Evolutionary conservation across 495 filamentous ascomycete genomes (phyloP).

Genomic region (Tuber calosporum): DNA sequence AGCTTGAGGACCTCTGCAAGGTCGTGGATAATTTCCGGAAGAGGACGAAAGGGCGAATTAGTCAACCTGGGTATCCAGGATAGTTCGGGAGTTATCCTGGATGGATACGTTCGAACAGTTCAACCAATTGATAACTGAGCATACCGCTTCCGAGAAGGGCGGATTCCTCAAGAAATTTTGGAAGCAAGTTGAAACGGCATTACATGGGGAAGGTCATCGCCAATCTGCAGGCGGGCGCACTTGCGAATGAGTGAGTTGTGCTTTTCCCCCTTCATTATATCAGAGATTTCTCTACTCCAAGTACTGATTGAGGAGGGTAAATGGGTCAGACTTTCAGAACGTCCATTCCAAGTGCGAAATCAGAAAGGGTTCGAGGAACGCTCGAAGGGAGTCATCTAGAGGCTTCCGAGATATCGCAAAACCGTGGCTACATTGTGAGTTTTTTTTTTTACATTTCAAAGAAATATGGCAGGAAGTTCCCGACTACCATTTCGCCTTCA

Average conservation of each 20-base stretch:
- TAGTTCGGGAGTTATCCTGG: not conserved
- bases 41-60: not conserved
- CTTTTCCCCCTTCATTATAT: too few relatives aligned
- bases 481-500: not conserved
- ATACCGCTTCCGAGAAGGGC: not conserved
- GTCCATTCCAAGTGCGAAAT: not conserved
- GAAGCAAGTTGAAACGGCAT: not conserved
- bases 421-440: not conserved
- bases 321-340: not conserved
- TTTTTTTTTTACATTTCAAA: not conserved
- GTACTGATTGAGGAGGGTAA: not conserved
- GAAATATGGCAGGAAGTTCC: not conserved
- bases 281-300: not conserved
- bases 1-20: not conserved
- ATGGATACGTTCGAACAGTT: not conserved
- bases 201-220: not conserved
- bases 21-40: not conserved
- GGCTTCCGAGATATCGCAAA: not conserved
- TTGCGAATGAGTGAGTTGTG: not conserved
- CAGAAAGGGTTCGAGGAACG: not conserved
- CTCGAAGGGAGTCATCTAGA: not conserved
- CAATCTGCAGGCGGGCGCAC: not conserved
- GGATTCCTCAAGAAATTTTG: not conserved
- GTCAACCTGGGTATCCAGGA: not conserved
- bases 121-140: not conserved